phyloP scores from a whole-genome alignment of 805 yeast species.

The Myxozyma melibiosi region DNA sequence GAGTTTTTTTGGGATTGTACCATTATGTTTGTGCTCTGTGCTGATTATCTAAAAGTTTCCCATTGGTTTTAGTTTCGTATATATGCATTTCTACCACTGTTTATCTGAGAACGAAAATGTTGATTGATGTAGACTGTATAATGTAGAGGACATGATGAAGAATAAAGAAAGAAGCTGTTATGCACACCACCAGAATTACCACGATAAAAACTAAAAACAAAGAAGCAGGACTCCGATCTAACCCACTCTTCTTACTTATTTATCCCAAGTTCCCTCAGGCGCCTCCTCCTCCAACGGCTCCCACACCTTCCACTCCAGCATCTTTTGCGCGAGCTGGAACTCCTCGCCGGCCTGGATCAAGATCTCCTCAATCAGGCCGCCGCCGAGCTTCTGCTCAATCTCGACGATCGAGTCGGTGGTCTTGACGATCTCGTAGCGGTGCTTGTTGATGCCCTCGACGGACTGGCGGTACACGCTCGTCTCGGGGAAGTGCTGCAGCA shows the following conservation, averaged over 20 bases:
- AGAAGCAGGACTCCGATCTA: background rate
- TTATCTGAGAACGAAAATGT: background rate
- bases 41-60: background rate
- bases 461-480: constrained; percentile 76
- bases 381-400: constrained; percentile 74
- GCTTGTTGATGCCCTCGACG: constrained; percentile 67
- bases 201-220: background rate
- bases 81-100: background rate
- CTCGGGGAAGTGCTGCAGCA: constrained; percentile 65
- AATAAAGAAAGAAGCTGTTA: too few species aligned
- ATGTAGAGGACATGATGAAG: too few species aligned
- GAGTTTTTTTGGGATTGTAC: background rate
- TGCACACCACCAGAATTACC: constrained; percentile 18
- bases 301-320: constrained; percentile 75
- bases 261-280: constrained; percentile 77
- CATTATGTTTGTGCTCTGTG: background rate
- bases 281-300: constrained; percentile 80
- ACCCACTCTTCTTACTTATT: constrained; percentile 40
- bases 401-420: constrained; percentile 59
- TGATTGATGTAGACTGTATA: too few species aligned
- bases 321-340: constrained; percentile 62
- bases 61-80: too few species aligned
- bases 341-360: constrained; percentile 83
- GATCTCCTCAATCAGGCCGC: constrained; percentile 82
- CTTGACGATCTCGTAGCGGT: constrained; percentile 69